phyloP scores from a whole-genome alignment of 2,329 filamentous ascomycete species.

The Fusarium beomiforme region DNA sequence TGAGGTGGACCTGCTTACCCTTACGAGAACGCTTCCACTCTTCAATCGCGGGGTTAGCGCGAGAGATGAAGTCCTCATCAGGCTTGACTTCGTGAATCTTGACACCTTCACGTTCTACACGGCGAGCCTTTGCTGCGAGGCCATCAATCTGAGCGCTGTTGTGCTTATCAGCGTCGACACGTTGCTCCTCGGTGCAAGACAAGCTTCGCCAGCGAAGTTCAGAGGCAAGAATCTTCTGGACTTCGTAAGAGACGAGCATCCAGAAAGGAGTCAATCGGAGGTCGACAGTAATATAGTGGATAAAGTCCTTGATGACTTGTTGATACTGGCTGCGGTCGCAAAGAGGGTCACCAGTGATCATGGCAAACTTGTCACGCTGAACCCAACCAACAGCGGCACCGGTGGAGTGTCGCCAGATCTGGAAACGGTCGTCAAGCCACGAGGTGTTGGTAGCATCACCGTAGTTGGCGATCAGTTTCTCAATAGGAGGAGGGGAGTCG shows the following conservation, averaged over 20 bases:
- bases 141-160: slow-evolving; percentile 54
- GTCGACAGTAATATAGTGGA: slow-evolving; percentile 78
- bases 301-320: slow-evolving; percentile 77
- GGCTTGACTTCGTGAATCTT: slow-evolving; percentile 78
- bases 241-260: slow-evolving; percentile 83
- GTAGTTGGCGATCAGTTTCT: slow-evolving; percentile 93
- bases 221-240: slow-evolving; percentile 82
- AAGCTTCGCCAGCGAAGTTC: slow-evolving; percentile 89
- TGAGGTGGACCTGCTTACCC: slow-evolving; percentile 87
- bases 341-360: slow-evolving; percentile 87
- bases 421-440: slow-evolving; percentile 89
- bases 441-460: slow-evolving; percentile 94
- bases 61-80: slow-evolving; percentile 75
- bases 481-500: slow-evolving; percentile 75
- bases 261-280: slow-evolving; percentile 80
- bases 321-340: slow-evolving; percentile 82
- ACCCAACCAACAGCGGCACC: slow-evolving; percentile 90
- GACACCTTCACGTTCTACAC: slow-evolving; percentile 84
- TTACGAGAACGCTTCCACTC: slow-evolving; percentile 85
- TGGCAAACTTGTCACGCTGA: slow-evolving; percentile 77
- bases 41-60: slow-evolving; percentile 76
- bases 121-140: slow-evolving; percentile 79
- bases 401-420: slow-evolving; percentile 86
- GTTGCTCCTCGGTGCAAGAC: slow-evolving; percentile 89
- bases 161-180: slow-evolving; percentile 79